These are phyloP conservation scores for Aegilops umbellulata DNA, from an alignment of 176 grass and related monocot genomes.

Conservation along the genomic window DNA sequence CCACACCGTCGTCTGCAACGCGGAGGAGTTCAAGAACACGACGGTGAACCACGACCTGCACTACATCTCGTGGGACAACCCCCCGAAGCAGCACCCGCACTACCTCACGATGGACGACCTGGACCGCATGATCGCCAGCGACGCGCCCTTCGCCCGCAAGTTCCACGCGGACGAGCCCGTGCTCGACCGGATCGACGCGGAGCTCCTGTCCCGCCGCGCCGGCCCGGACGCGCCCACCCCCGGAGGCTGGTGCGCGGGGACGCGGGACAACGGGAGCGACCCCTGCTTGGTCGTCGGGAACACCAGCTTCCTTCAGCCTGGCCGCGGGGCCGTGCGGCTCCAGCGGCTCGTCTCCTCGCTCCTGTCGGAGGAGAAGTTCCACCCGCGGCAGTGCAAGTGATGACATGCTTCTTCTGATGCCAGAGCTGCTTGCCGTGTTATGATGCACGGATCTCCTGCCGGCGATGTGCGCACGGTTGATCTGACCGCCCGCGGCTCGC, in stretches of 20 bases:
- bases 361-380: slow-evolving; percentile 57
- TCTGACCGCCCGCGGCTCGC: background rate
- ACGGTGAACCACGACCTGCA: slow-evolving; percentile 73
- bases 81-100: slow-evolving; percentile 66
- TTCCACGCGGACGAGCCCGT: slow-evolving; percentile 49
- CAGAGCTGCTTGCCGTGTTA: background rate
- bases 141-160: slow-evolving; percentile 58
- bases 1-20: slow-evolving; percentile 66
- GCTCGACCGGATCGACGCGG: slow-evolving; percentile 48
- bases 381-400: slow-evolving; percentile 60
- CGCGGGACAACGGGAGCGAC: slow-evolving; percentile 40
- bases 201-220: slow-evolving; percentile 39
- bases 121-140: slow-evolving; percentile 46
- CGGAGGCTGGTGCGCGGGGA: slow-evolving; percentile 57
- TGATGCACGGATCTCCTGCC: slow-evolving; percentile 14
- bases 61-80: slow-evolving; percentile 72
- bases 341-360: slow-evolving; percentile 36
- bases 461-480: background rate
- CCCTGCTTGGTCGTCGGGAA: slow-evolving; percentile 44
- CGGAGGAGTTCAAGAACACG: slow-evolving; percentile 53
- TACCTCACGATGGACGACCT: slow-evolving; percentile 41
- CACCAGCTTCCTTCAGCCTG: slow-evolving; percentile 27
- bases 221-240: slow-evolving; percentile 35
- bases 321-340: slow-evolving; percentile 45
- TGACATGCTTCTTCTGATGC: slow-evolving; percentile 8